These are phyloP conservation scores for Mycena latifolia DNA, from an alignment of 768 basidiomycete genomes.

Conservation along the genomic window DNA sequence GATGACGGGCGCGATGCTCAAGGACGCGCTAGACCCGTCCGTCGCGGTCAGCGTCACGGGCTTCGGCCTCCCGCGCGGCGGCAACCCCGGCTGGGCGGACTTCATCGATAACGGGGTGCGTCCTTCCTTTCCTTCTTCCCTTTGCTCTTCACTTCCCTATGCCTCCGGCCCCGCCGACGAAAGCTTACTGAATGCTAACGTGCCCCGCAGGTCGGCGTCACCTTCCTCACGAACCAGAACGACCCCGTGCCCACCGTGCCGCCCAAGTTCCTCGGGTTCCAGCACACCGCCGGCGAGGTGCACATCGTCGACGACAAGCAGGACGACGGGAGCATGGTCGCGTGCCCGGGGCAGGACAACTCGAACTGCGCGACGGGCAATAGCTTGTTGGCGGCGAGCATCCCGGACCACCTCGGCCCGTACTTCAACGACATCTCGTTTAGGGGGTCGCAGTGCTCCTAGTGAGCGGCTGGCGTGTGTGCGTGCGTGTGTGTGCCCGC, in stretches of 20 bases:
- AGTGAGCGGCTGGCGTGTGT: neutral
- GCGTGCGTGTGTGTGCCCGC: no score
- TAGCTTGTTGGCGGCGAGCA: conserved; percentile 1
- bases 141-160: no score
- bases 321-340: conserved; percentile 44
- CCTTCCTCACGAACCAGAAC: conserved; percentile 52
- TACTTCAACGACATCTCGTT: conserved; percentile 47
- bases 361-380: conserved; percentile 24
- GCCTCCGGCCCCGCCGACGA: no score
- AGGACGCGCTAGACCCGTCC: conserved; percentile 49
- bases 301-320: conserved; percentile 47
- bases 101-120: neutral
- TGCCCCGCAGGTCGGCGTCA: conserved; percentile 47
- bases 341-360: conserved; percentile 57
- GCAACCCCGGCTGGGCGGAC: conserved; percentile 54
- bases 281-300: conserved; percentile 51
- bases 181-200: no score
- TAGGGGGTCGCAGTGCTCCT: conserved; percentile 33
- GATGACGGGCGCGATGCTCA: conserved; percentile 58
- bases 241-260: conserved; percentile 59
- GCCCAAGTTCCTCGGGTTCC: conserved; percentile 51
- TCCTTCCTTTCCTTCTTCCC: no score
- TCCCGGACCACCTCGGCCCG: conserved; percentile 42
- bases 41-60: conserved; percentile 48
- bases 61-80: conserved; percentile 59